A percentile compares a stretch with the other conserved stretches of the same genome.
Conservation (phyloP, 176 grass and related monocot species). For the Typha latifolia region DNA sequence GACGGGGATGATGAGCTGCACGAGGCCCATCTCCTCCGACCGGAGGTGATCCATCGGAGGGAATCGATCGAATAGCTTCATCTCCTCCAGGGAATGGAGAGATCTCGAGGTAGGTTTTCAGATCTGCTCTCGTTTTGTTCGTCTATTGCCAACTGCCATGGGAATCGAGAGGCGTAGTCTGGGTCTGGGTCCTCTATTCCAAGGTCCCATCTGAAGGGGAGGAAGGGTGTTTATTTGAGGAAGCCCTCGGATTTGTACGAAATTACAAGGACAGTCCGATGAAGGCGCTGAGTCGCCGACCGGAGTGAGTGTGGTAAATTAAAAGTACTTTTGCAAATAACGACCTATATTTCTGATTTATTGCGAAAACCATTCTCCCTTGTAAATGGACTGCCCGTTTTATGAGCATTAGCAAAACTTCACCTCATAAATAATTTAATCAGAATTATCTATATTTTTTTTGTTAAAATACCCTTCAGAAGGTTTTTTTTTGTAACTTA, state of each 20-base stretch:
- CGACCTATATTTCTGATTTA: too few species aligned
- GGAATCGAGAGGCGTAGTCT: not conserved
- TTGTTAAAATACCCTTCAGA: too few species aligned
- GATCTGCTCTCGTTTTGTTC: constrained; percentile 33
- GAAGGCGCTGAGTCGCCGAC: too few species aligned
- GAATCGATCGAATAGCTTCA: constrained; percentile 74
- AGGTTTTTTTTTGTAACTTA: too few species aligned
- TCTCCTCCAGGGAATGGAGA: constrained; percentile 12
- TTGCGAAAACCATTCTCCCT: too few species aligned
- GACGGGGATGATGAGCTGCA: constrained; percentile 94
- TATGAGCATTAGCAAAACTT: too few species aligned
- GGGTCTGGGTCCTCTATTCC: not conserved
- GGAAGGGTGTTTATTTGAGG: not conserved
- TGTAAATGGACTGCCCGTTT: too few species aligned
- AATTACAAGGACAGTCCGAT: not conserved
- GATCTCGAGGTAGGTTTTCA: constrained; percentile 18
- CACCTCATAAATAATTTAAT: too few species aligned
- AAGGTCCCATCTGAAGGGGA: not conserved
- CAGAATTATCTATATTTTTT: too few species aligned
- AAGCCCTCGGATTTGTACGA: constrained; percentile 10
- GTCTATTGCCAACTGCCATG: constrained; percentile 30
- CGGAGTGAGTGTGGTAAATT: too few species aligned
- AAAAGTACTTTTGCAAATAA: too few species aligned
- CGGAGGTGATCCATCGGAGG: constrained; percentile 93
- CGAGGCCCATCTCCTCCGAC: constrained; percentile 97